phyloP scores from a whole-genome alignment of 2,329 filamentous ascomycete genomes.

The Penicillium sp. region DNA sequence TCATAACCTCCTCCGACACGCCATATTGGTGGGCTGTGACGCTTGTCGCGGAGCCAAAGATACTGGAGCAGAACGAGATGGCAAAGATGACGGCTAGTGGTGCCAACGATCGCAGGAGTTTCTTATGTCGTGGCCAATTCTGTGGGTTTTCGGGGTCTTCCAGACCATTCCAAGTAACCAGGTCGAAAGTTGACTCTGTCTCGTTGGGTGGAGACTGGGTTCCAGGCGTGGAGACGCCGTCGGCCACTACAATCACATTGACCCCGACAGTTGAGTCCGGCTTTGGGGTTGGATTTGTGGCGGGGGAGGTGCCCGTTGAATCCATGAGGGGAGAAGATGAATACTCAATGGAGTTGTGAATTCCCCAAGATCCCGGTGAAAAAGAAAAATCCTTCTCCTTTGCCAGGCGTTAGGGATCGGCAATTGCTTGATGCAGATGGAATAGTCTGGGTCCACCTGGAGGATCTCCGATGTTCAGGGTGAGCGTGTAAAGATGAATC shows the following conservation, averaged over 20 bases:
- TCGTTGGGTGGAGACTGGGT: constrained; percentile 3
- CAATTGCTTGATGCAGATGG: neutral
- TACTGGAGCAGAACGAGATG: constrained; percentile 50
- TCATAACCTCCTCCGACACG: constrained; percentile 52
- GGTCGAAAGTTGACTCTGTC: constrained; percentile 2
- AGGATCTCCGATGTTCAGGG: neutral
- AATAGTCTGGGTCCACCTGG: neutral
- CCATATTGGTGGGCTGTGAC: constrained; percentile 45
- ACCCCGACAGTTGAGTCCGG: neutral
- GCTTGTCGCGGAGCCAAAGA: constrained; percentile 48
- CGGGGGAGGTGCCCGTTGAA: neutral
- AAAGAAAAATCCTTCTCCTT: neutral
- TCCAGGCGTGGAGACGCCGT: constrained; percentile 2
- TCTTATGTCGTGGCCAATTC: constrained; percentile 37
- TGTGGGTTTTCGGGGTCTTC: constrained; percentile 39
- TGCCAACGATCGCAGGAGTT: constrained; percentile 22
- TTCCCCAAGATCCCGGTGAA: neutral
- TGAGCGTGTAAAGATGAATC: neutral
- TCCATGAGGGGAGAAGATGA: neutral
- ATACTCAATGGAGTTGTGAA: neutral
- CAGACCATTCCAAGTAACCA: constrained; percentile 30
- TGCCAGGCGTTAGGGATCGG: neutral
- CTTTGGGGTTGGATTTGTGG: neutral
- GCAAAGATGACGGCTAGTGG: constrained; percentile 44
- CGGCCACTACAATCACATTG: constrained; percentile 3